Percentiles rank a stretch among this genome's conserved stretches.
Conservation (phyloP, 345 rosid species). For the Draba incana region DNA sequence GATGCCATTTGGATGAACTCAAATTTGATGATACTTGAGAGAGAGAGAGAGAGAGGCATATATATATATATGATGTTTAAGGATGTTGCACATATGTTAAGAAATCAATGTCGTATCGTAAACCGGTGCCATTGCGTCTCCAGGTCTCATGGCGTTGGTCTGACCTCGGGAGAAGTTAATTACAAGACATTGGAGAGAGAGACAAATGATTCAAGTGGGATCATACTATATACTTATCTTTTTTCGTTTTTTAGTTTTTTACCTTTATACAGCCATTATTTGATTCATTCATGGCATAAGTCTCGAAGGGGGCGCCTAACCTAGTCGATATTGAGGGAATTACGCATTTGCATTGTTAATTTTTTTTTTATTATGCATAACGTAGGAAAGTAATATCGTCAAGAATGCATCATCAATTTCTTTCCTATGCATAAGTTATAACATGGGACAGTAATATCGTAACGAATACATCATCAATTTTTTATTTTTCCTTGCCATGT, state of each 20-base stretch:
- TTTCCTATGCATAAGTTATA: too few relatives aligned
- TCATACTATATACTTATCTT: too few relatives aligned
- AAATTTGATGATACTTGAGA: not conserved
- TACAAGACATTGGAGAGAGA: too few relatives aligned
- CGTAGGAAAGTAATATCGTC: constrained; percentile 3
- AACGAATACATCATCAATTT: too few relatives aligned
- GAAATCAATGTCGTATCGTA: not conserved
- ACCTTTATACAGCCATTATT: too few relatives aligned
- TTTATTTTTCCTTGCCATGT: too few relatives aligned
- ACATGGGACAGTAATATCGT: too few relatives aligned
- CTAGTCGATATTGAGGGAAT: too few relatives aligned
- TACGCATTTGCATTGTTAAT: not conserved
- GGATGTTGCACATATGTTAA: not conserved
- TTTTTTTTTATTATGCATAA: not conserved
- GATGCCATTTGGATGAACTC: constrained; percentile 27
- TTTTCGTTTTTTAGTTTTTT: too few relatives aligned
- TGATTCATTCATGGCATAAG: too few relatives aligned
- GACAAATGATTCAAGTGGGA: too few relatives aligned
- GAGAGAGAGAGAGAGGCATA: not conserved
- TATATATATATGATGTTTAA: not conserved
- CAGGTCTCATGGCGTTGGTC: not conserved
- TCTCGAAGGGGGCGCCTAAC: too few relatives aligned
- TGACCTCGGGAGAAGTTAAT: not conserved
- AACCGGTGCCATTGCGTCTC: not conserved
- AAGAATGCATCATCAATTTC: not conserved